These are phyloP conservation scores for Aureobasidium sp. DNA, from an alignment of 2,329 filamentous ascomycete genomes.

Conservation along the genomic window DNA sequence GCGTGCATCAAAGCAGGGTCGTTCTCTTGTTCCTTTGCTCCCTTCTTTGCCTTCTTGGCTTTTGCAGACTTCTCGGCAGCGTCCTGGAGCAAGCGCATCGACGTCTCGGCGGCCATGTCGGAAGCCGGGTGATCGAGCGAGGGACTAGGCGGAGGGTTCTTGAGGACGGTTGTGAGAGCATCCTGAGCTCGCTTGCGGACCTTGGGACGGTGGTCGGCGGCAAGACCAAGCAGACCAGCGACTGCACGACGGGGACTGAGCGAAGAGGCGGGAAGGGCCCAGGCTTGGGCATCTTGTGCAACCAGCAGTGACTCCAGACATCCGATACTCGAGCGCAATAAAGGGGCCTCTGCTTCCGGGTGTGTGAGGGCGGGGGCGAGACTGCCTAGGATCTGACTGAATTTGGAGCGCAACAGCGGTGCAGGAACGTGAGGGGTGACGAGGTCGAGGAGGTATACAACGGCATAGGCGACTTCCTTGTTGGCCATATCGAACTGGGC, in stretches of 20 bases:
- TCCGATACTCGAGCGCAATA: conserved; percentile 82
- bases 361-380: conserved; percentile 78
- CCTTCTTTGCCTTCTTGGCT: conserved; percentile 54
- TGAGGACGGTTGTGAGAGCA: conserved; percentile 73
- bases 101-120: conserved; percentile 92
- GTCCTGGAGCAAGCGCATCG: conserved; percentile 71
- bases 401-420: conserved; percentile 85
- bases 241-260: conserved; percentile 82
- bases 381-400: conserved; percentile 82
- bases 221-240: conserved; percentile 75
- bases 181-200: conserved; percentile 91
- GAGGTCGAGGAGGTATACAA: conserved; percentile 92
- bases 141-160: conserved; percentile 80
- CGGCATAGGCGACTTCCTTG: conserved; percentile 74
- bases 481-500: conserved; percentile 71
- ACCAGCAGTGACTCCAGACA: conserved; percentile 87
- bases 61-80: conserved; percentile 66
- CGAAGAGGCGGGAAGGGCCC: conserved; percentile 77
- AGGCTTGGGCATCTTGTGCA: conserved; percentile 79
- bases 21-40: conserved; percentile 52
- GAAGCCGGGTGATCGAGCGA: conserved; percentile 90
- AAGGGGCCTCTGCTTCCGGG: conserved; percentile 75
- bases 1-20: conserved; percentile 78
- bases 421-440: conserved; percentile 79
- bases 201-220: conserved; percentile 84